A percentile compares a stretch with the other conserved stretches of the same genome.
Evolutionary conservation across 352 stramenopile species (phyloP).

Genomic region (Pythium brachiatum): DNA sequence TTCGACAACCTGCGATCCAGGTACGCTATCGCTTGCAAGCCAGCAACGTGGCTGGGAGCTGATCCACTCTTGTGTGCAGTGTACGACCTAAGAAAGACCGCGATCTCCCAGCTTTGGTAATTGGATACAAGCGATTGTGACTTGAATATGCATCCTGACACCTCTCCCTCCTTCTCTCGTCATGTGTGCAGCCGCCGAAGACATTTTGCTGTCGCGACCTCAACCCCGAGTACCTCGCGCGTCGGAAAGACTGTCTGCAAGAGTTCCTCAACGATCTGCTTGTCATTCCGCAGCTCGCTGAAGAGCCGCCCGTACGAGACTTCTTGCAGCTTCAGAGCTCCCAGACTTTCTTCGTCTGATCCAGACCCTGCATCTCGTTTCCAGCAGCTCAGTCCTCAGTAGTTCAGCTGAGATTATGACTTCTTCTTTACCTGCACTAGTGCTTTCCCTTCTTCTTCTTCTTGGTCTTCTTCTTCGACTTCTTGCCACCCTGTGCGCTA

Average conservation of each 20-base stretch:
- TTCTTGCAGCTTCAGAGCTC: conserved; percentile 65
- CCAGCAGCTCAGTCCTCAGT: not conserved
- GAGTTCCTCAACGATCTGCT: conserved; percentile 62
- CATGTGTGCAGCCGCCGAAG: conserved; percentile 63
- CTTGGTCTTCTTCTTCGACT: conserved; percentile 60
- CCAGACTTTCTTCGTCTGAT: conserved; percentile 58
- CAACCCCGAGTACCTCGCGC: conserved; percentile 63
- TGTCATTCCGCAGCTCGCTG: conserved; percentile 55
- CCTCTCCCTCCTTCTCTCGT: no score
- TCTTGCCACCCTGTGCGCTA: conserved; percentile 29
- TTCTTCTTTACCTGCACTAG: not conserved
- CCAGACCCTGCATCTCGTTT: not conserved
- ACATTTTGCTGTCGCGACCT: conserved; percentile 72
- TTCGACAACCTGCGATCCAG: conserved; percentile 54
- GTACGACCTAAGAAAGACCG: conserved; percentile 46
- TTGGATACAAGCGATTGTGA: no score
- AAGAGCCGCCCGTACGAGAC: conserved; percentile 50
- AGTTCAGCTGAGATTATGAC: not conserved
- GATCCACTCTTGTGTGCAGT: conserved; percentile 18
- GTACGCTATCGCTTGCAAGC: conserved; percentile 22
- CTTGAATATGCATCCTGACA: no score
- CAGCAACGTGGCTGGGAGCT: not conserved
- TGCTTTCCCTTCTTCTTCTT: conserved; percentile 53
- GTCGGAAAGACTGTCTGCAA: conserved; percentile 49
- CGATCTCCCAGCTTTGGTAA: conserved; percentile 42